Evolutionary conservation across 441 rosid genomes (phyloP).

Genomic region (Adansonia gregorii): DNA sequence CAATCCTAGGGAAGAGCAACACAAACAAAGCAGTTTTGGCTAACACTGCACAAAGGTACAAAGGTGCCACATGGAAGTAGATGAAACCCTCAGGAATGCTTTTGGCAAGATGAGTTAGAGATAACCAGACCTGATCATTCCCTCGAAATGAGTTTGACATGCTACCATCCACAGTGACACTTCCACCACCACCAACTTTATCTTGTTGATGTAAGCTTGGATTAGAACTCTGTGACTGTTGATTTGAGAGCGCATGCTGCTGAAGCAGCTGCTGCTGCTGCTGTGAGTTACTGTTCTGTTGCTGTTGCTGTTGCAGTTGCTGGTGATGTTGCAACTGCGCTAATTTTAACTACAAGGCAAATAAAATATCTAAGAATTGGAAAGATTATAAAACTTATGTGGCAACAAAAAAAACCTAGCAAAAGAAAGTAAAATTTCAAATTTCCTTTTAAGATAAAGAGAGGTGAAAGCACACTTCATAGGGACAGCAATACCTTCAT

Average conservation of each 20-base stretch:
- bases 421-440: background rate
- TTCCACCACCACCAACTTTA: constrained; percentile 63
- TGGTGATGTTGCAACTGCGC: constrained; percentile 45
- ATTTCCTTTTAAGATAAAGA: background rate
- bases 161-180: constrained; percentile 65
- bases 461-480: background rate
- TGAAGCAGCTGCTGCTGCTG: constrained; percentile 48
- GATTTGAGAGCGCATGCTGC: constrained; percentile 69
- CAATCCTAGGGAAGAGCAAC: background rate
- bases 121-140: constrained; percentile 68
- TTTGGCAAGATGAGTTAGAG: constrained; percentile 2
- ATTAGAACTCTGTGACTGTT: constrained; percentile 67
- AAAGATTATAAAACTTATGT: constrained; percentile 11
- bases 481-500: constrained; percentile 39
- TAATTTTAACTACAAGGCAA: constrained; percentile 53
- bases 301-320: constrained; percentile 48
- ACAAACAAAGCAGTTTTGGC: background rate
- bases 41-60: background rate
- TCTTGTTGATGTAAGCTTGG: constrained; percentile 61
- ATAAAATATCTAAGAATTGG: constrained; percentile 16
- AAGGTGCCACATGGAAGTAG: background rate
- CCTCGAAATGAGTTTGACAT: constrained; percentile 79
- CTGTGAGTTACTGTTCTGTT: constrained; percentile 45
- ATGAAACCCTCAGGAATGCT: background rate
- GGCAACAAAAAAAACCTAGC: background rate